Conservation (phyloP, 2,329 filamentous ascomycete species). For the Microthyrium microscopicum region DNA sequence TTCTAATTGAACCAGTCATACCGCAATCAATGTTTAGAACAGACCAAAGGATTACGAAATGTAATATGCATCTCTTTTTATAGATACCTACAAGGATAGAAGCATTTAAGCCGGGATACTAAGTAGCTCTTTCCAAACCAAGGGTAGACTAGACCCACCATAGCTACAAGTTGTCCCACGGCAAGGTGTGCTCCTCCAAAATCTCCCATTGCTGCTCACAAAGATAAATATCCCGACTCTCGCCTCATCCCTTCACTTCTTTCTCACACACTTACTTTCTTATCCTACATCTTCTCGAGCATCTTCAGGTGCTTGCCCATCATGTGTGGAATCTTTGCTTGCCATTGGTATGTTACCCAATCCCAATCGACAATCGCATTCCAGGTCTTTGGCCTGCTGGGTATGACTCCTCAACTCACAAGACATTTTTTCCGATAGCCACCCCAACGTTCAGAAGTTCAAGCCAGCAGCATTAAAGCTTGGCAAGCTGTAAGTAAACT, state of each 20-base stretch:
- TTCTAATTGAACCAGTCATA: no score
- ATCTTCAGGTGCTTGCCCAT: conserved; percentile 22
- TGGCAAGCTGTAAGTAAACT: conserved; percentile 65
- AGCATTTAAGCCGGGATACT: no score
- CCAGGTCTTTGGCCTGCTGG: conserved; percentile 19
- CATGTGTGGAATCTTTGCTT: conserved; percentile 97
- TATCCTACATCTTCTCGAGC: conserved; percentile 11
- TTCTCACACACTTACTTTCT: background rate
- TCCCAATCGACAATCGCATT: conserved; percentile 9
- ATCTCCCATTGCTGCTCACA: no score
- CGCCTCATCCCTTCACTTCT: background rate
- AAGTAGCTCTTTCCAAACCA: no score
- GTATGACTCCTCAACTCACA: conserved; percentile 17
- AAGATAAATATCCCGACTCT: no score
- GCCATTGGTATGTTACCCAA: conserved; percentile 49
- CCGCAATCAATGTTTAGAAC: no score
- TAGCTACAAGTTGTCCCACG: no score
- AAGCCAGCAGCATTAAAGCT: conserved; percentile 88
- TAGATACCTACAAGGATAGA: no score
- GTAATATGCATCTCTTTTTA: no score
- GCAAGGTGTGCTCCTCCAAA: no score
- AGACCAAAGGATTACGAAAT: no score
- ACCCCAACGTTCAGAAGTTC: conserved; percentile 91
- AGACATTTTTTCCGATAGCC: conserved; percentile 33
- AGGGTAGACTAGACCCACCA: no score